These are phyloP conservation scores for Brettanomyces anomalus DNA, from an alignment of 805 yeast species.

Conservation along the genomic window DNA sequence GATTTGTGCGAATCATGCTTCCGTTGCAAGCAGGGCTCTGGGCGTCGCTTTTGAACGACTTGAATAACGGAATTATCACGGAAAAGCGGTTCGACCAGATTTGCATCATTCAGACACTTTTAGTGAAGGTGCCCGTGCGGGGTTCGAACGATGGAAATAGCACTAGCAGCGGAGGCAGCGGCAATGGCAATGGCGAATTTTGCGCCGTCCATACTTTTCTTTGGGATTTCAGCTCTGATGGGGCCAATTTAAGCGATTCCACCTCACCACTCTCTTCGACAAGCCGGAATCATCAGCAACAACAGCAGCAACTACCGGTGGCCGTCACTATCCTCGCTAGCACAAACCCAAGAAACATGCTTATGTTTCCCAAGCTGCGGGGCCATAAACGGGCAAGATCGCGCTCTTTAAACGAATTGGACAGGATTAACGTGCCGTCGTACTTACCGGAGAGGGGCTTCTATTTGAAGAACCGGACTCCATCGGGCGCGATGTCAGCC, in stretches of 20 bases:
- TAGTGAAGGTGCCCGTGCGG: no score
- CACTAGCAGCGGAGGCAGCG: no score
- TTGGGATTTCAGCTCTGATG: conserved; percentile 21
- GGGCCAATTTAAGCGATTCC: neutral
- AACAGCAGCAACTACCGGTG: neutral
- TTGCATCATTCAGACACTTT: conserved; percentile 21
- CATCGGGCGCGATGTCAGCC: no score
- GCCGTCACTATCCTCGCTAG: neutral
- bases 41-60: conserved; percentile 23
- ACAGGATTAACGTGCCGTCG: neutral
- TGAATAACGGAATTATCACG: conserved; percentile 22
- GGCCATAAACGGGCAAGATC: conserved; percentile 3
- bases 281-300: neutral
- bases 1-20: conserved; percentile 16
- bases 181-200: conserved; percentile 4
- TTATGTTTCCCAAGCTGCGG: neutral
- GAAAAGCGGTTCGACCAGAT: conserved; percentile 14
- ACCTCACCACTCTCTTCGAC: neutral
- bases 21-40: conserved; percentile 26
- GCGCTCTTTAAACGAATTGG: conserved; percentile 1
- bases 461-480: no score
- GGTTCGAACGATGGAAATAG: neutral
- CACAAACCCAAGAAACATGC: no score
- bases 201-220: conserved; percentile 21
- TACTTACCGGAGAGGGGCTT: no score